These are phyloP conservation scores for Fusarium buharicum DNA, from an alignment of 2,329 filamentous ascomycete genomes.

Conservation along the genomic window DNA sequence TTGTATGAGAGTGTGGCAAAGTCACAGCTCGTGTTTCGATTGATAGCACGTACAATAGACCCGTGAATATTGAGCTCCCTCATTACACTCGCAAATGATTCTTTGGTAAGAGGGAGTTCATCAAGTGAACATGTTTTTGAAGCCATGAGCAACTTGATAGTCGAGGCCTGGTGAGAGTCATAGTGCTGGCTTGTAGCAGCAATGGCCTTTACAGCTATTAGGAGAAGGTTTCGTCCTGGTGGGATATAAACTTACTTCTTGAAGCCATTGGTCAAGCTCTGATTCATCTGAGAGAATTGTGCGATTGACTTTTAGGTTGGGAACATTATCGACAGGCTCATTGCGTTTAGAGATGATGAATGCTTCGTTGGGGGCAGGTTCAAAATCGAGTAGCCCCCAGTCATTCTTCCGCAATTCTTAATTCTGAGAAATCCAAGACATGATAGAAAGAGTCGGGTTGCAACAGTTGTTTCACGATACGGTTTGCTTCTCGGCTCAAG, in stretches of 20 bases:
- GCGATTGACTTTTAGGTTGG: background rate
- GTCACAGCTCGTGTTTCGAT: slow-evolving; percentile 2
- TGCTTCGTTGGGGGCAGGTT: background rate
- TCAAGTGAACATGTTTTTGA: background rate
- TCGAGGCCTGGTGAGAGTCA: background rate
- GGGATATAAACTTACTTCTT: background rate
- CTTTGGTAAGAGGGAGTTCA: background rate
- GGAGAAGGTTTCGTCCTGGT: background rate
- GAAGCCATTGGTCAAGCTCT: background rate
- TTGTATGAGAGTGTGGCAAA: background rate
- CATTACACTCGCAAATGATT: background rate
- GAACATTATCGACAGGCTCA: background rate
- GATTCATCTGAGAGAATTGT: background rate
- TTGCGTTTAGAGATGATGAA: background rate
- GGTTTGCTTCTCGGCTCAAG: too few relatives aligned
- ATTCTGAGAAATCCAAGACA: background rate
- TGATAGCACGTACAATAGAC: slow-evolving; percentile 9
- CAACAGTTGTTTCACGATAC: too few relatives aligned
- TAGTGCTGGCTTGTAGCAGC: background rate
- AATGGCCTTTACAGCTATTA: background rate
- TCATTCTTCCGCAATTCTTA: background rate
- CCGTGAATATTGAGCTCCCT: background rate
- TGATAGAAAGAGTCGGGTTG: background rate
- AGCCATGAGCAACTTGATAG: background rate
- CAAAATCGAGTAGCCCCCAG: background rate